Evolutionary conservation across 1,284 basidiomycete species (phyloP).

Genomic region (Ustilago curta): DNA sequence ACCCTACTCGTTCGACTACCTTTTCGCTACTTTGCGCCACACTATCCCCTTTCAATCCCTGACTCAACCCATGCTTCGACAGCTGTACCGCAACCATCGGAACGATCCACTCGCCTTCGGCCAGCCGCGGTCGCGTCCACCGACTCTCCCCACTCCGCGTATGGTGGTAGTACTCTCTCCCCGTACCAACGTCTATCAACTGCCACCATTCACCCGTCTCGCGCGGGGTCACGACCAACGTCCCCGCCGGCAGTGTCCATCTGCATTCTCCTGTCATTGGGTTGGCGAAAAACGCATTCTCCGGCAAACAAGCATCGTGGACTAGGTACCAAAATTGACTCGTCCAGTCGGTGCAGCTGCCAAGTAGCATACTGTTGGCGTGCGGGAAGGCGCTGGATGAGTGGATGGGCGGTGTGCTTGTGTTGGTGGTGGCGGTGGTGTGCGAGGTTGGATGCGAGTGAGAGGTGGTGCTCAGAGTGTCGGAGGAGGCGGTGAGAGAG

Average conservation of each 20-base stretch:
- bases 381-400: not conserved
- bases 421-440: not conserved
- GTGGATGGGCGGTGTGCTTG: not conserved
- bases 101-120: slow-evolving; percentile 79
- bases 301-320: slow-evolving; percentile 13
- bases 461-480: not conserved
- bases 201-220: slow-evolving; percentile 95
- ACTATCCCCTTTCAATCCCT: no score
- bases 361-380: no score
- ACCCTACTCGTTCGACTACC: not conserved
- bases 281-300: slow-evolving; percentile 81
- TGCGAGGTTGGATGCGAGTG: not conserved
- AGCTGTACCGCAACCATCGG: slow-evolving; percentile 85
- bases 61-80: not conserved
- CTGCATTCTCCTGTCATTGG: slow-evolving; percentile 89
- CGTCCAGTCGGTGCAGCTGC: slow-evolving; percentile 31
- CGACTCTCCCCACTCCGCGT: slow-evolving; percentile 86
- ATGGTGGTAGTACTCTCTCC: slow-evolving; percentile 90
- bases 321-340: slow-evolving; percentile 56
- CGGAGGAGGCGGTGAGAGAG: not conserved
- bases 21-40: not conserved
- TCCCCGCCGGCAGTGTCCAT: slow-evolving; percentile 90
- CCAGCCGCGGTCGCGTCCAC: slow-evolving; percentile 83
- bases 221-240: slow-evolving; percentile 86
- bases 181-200: slow-evolving; percentile 81